Base-by-base conservation (phyloP, 345 rosid species). In the Hypericum perforatum region DNA sequence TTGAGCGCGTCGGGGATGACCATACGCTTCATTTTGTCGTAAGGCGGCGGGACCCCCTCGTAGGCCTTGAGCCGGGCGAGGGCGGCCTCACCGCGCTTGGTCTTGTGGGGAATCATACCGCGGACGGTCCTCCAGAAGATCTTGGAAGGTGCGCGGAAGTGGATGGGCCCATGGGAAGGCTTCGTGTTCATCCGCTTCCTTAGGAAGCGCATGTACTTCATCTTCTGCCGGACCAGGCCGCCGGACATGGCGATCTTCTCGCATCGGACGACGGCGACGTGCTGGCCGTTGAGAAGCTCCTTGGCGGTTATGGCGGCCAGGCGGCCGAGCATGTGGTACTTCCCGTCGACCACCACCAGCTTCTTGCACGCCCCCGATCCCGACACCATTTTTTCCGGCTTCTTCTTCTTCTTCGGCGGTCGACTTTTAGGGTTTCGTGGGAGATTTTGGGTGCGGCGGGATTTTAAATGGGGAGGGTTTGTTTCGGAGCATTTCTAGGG, bases 1-100 rank as follows among this genome's bases (percentile, higher is more conserved):
- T 66, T 66, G 57, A 66, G 71, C 9, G 71, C 71, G 56, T 66
- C 71, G 29, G 71, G 71, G 50, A 66, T 66, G 16, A 66, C 71
- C 71, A 66, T 66, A 58, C 62, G 60, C 50, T 61, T 66, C 22
- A 46, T 61, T 54, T 61, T 66, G 37, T 66, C 66, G 56, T 61
- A 66, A 5, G 71, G 71, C 8, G 71, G 71, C 7, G 71, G 71
- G 50, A 66, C 49, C 41, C 71, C 71, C 62, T 66, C 71, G 45
- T 44, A 66, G 40, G 61, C 71, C 62, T 66, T 66, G 58, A 66
- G 42, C n/a, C 71, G 61, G 7, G 66, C 71, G 44, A 66, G 71
- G 1, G 71, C 71, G 45, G 71, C 71, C 57, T 66, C 71, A 16
- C 66, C 71, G 12, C 71, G 71, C 62, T 66, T 66, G 5, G 71